Conservation (phyloP, 176 grass and related monocot species). For the Microstegium vimineum region DNA sequence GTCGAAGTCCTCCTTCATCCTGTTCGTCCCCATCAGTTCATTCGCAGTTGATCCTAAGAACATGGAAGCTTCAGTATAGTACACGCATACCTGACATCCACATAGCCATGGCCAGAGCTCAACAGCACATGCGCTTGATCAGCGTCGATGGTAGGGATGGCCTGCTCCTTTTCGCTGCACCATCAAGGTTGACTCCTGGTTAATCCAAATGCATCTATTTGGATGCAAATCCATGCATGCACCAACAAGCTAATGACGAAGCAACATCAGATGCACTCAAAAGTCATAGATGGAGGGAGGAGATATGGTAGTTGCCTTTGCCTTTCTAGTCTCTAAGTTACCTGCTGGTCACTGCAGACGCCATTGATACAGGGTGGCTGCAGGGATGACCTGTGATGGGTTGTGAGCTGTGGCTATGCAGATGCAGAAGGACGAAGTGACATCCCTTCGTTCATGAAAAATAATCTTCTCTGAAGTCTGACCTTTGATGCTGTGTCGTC, state of each 20-base stretch:
- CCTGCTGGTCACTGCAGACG: not conserved
- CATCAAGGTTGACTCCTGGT: not conserved
- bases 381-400: not conserved
- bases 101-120: conserved; percentile 20
- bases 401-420: not conserved
- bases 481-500: not conserved
- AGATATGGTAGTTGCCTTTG: not conserved
- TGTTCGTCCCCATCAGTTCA: conserved; percentile 1
- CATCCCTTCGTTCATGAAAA: not conserved
- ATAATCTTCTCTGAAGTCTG: not conserved
- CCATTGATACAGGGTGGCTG: no score
- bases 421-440: not conserved
- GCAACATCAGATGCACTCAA: no score
- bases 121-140: not conserved
- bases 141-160: not conserved
- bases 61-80: not conserved
- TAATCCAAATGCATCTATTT: not conserved
- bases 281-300: no score
- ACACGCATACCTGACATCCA: conserved; percentile 20
- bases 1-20: conserved; percentile 33
- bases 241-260: no score
- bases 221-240: no score
- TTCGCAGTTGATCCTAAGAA: not conserved
- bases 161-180: conserved; percentile 15
- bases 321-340: not conserved